Conservation (phyloP, 768 basidiomycete species). For the Trametes punicea region DNA sequence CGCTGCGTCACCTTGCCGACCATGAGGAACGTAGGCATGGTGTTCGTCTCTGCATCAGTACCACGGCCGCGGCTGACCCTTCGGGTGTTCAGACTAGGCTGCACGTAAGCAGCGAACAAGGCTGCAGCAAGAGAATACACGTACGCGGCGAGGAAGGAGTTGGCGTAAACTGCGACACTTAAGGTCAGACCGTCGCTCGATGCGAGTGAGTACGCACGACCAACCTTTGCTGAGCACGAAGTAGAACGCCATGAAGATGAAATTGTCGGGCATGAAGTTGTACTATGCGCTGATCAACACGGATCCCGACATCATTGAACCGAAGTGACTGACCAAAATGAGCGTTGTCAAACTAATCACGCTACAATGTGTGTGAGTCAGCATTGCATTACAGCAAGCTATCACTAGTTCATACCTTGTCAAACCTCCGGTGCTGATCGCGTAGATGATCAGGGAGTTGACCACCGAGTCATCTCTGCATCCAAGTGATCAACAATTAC, state of each 20-base stretch:
- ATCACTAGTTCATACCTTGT: conserved; percentile 44
- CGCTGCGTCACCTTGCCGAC: conserved; percentile 27
- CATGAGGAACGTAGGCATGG: conserved; percentile 29
- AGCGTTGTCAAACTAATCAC: conserved; percentile 50
- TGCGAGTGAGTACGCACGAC: conserved; percentile 21
- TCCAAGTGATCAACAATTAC: not conserved
- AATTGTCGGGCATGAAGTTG: conserved; percentile 48
- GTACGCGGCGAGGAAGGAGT: conserved; percentile 65
- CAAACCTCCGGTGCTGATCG: conserved; percentile 58
- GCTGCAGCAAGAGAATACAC: conserved; percentile 18
- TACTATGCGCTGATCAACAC: conserved; percentile 40
- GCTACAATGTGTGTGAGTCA: conserved; percentile 25
- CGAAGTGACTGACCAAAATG: conserved; percentile 43
- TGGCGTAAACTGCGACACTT: conserved; percentile 48
- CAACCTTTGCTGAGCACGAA: conserved; percentile 65
- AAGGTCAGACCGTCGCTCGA: not conserved
- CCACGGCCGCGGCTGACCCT: conserved; percentile 50
- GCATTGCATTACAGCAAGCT: not conserved
- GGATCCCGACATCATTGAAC: not conserved
- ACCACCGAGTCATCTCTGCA: conserved; percentile 55
- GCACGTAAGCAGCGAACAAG: not conserved
- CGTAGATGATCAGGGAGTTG: conserved; percentile 53
- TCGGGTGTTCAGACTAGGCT: conserved; percentile 55
- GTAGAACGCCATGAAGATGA: conserved; percentile 59
- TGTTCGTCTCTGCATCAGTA: conserved; percentile 41